Evolutionary conservation across 192 early-diverging fungal species (phyloP), one percentile per base, ranked within the genome.

Genomic region (Pecoramyces ruminantium): DNA sequence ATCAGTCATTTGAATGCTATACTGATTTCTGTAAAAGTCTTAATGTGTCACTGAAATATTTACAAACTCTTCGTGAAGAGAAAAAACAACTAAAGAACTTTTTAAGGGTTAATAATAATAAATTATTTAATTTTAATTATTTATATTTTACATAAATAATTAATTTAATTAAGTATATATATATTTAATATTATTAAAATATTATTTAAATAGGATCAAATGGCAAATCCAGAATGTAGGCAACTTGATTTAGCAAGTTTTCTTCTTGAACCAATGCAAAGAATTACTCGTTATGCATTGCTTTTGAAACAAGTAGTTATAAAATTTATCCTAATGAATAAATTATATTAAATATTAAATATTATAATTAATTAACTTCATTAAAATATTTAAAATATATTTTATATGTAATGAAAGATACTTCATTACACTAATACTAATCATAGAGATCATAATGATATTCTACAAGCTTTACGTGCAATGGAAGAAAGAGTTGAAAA

Each of bases 241-340:
- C 87, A 86, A 40, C 82, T 96, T 34, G 94, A 96, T 82, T 87
- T 96, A 15, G 92, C 90, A 0, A 92, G 91, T 30, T 96, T 92
- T 80, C 85, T 96, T 38, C 83, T 90, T 42, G 79, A 84, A 78
- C 89, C 89, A 30, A 90, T 90, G 88, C 89, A 90, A 81, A 78
- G 89, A 21, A 86, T 90, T 78, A 90, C 89, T 21, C 83, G 89
- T 51, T 90, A 90, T 79, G 79, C 87, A n/a, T 84, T 90, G n/a
- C 67, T 90, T 27, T 80, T 90, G 29, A 82, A 85, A 79, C 87
- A 90, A 79, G 90, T n/a, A n/a, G n/a, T n/a, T n/a, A n/a, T n/a
- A n/a, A n/a, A n/a, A n/a, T n/a, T n/a, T n/a, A n/a, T n/a, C n/a
- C n/a, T n/a, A n/a, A n/a, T n/a, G n/a, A n/a, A n/a, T 34, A n/a